phyloP scores from a whole-genome alignment of 2,329 filamentous ascomycete genomes.

The Scopulariopsis brevicaulis region DNA sequence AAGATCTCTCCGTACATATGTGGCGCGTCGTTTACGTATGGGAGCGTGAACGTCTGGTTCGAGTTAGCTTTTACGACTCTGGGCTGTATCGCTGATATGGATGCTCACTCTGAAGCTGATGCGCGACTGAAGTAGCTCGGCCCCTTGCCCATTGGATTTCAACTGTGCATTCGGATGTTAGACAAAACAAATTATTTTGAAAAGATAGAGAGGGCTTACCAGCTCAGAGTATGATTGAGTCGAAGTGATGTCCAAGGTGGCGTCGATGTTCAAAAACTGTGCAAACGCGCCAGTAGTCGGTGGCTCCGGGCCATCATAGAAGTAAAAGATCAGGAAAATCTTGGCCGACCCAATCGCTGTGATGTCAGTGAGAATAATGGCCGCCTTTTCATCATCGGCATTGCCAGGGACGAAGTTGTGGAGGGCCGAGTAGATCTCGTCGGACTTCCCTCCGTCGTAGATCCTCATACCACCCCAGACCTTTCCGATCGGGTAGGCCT shows the following conservation, averaged over 20 bases:
- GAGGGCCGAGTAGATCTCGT: constrained; percentile 18
- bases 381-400: constrained; percentile 14
- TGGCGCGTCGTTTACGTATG: constrained; percentile 10
- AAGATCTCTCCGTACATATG: constrained; percentile 21
- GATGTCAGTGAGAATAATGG: constrained; percentile 16
- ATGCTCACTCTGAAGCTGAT: constrained; percentile 11
- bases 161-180: constrained; percentile 6
- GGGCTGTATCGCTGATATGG: neutral
- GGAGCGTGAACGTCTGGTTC: constrained; percentile 13
- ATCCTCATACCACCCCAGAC: constrained; percentile 24
- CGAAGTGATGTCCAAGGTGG: constrained; percentile 11
- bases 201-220: constrained; percentile 8
- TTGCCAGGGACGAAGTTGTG: constrained; percentile 18
- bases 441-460: constrained; percentile 16
- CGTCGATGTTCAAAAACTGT: constrained; percentile 17
- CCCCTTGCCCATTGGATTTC: constrained; percentile 9
- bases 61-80: neutral
- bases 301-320: constrained; percentile 18
- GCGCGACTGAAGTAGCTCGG: constrained; percentile 7
- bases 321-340: constrained; percentile 18
- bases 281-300: constrained; percentile 17
- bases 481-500: constrained; percentile 17
- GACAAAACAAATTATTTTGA: neutral
- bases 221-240: constrained; percentile 19
- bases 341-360: constrained; percentile 10